These are phyloP conservation scores for Pythium sukuiense DNA, from an alignment of 352 stramenopile genomes.

Conservation along the genomic window DNA sequence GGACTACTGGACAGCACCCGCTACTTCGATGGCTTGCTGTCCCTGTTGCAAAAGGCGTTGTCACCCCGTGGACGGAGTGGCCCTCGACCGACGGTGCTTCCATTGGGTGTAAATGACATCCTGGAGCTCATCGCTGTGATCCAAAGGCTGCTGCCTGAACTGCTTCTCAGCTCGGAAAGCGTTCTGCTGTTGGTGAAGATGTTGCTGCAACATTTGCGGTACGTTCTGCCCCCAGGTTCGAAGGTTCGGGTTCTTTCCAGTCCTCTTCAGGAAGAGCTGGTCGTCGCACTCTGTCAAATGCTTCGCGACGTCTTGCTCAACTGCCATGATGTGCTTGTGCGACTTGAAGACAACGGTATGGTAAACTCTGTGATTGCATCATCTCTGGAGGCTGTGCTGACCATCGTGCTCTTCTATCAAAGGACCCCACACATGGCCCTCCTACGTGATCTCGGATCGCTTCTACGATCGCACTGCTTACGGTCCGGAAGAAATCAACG, in stretches of 20 bases:
- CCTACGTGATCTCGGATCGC: conserved; percentile 63
- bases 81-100: conserved; percentile 46
- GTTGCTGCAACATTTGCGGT: conserved; percentile 72
- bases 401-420: not conserved
- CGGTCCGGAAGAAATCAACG: conserved; percentile 43
- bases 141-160: conserved; percentile 69
- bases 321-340: conserved; percentile 70
- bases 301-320: conserved; percentile 73
- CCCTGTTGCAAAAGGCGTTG: conserved; percentile 75
- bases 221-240: conserved; percentile 60
- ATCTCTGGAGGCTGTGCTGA: conserved; percentile 8
- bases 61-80: conserved; percentile 46
- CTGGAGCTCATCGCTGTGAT: conserved; percentile 76
- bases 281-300: conserved; percentile 68
- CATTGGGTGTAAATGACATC: conserved; percentile 67
- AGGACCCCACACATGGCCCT: conserved; percentile 72
- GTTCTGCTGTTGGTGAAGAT: conserved; percentile 76
- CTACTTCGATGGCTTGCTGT: conserved; percentile 82
- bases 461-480: conserved; percentile 74
- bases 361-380: conserved; percentile 6
- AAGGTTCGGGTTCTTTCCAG: conserved; percentile 42
- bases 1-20: conserved; percentile 66
- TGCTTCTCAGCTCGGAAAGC: conserved; percentile 56
- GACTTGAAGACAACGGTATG: conserved; percentile 80
- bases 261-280: conserved; percentile 65